phyloP scores from a whole-genome alignment of 2,329 filamentous ascomycete genomes.

The Balansia obtecta region DNA sequence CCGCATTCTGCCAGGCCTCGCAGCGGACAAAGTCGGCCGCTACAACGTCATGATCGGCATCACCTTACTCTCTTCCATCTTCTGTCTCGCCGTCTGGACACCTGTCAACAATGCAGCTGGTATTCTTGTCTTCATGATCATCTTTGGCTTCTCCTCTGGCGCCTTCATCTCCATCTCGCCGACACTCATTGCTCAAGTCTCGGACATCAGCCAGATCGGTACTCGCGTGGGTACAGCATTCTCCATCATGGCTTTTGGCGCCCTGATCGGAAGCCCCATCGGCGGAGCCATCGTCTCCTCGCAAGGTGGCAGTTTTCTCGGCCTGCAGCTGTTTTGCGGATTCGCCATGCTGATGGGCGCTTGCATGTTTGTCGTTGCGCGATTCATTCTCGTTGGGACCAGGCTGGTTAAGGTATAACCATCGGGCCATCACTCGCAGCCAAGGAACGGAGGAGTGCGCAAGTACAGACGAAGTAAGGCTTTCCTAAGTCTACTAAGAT shows the following conservation, averaged over 20 bases:
- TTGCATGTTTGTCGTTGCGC: slow-evolving; percentile 17
- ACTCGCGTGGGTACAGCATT: slow-evolving; percentile 54
- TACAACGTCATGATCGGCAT: slow-evolving; percentile 40
- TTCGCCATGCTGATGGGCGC: slow-evolving; percentile 27
- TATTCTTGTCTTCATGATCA: slow-evolving; percentile 50
- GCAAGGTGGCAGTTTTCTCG: slow-evolving; percentile 40
- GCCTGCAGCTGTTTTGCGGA: slow-evolving; percentile 55
- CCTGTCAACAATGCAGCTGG: slow-evolving; percentile 37
- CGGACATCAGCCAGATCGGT: slow-evolving; percentile 57
- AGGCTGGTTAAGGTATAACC: slow-evolving; percentile 20
- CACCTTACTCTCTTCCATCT: slow-evolving; percentile 33
- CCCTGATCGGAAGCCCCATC: slow-evolving; percentile 55
- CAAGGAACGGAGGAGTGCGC: no score
- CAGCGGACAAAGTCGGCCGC: slow-evolving; percentile 31
- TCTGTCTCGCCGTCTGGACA: slow-evolving; percentile 36
- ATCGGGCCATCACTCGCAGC: no score
- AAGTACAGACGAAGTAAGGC: no score
- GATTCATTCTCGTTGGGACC: slow-evolving; percentile 24
- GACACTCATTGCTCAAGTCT: slow-evolving; percentile 56
- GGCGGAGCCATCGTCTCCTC: slow-evolving; percentile 46
- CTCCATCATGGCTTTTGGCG: slow-evolving; percentile 48
- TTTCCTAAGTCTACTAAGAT: no score
- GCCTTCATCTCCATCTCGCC: slow-evolving; percentile 50
- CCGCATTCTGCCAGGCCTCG: slow-evolving; percentile 37
- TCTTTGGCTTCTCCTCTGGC: slow-evolving; percentile 60